Percentiles rank a stretch among this genome's conserved stretches.
Conservation (phyloP, 2,329 filamentous ascomycete genomes). For the Diatrype stigma region DNA sequence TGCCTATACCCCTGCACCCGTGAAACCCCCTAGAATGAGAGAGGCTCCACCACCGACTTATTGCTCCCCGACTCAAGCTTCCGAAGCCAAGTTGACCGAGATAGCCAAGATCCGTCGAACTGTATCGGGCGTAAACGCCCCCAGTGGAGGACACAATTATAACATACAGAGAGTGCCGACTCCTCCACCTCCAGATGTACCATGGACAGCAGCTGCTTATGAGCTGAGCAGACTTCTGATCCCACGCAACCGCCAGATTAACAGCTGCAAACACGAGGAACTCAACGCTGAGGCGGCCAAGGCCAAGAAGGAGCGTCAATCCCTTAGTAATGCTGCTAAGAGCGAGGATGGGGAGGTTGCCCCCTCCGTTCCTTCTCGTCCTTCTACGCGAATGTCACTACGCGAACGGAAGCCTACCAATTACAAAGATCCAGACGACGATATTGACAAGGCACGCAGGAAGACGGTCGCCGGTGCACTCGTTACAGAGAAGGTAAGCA, state of each 20-base stretch:
- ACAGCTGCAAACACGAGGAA: slow-evolving; percentile 74
- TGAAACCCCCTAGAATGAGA: slow-evolving; percentile 50
- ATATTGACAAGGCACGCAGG: slow-evolving; percentile 51
- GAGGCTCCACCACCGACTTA: slow-evolving; percentile 64
- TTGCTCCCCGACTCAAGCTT: slow-evolving; percentile 83
- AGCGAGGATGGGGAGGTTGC: slow-evolving; percentile 24
- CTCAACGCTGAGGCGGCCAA: slow-evolving; percentile 66
- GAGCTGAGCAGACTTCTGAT: slow-evolving; percentile 81
- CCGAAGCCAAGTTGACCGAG: slow-evolving; percentile 72
- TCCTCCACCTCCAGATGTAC: slow-evolving; percentile 73
- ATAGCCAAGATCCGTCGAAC: slow-evolving; percentile 62
- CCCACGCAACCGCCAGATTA: slow-evolving; percentile 68
- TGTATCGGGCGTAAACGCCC: slow-evolving; percentile 49
- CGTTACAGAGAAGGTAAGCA: slow-evolving; percentile 37
- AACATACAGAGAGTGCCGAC: slow-evolving; percentile 43
- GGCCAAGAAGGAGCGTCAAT: slow-evolving; percentile 61
- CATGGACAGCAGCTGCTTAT: slow-evolving; percentile 79
- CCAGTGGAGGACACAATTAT: slow-evolving; percentile 24
- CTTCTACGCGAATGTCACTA: slow-evolving; percentile 65
- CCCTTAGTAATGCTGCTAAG: slow-evolving; percentile 38
- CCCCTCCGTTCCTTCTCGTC: slow-evolving; percentile 26
- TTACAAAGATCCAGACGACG: slow-evolving; percentile 49
- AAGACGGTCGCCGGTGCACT: slow-evolving; percentile 57
- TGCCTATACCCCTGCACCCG: slow-evolving; percentile 44
- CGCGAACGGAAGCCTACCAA: slow-evolving; percentile 63